These are phyloP conservation scores for Tetrahymena elliotti DNA, from an alignment of 73 alveolate species.

Conservation along the genomic window DNA sequence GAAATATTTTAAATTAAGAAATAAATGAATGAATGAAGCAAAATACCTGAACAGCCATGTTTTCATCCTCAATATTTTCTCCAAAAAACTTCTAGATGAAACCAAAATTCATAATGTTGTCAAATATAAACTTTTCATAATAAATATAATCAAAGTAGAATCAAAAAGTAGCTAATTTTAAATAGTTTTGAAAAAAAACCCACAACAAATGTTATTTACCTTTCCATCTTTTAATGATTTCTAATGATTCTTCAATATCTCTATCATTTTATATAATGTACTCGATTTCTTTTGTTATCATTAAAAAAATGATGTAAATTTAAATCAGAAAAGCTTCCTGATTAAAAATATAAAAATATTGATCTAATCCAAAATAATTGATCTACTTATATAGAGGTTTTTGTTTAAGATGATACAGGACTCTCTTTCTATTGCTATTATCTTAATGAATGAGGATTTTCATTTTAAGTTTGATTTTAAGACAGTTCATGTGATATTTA, in stretches of 20 bases:
- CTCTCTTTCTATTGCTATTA: not conserved
- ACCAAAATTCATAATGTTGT: not conserved
- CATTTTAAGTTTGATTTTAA: not conserved
- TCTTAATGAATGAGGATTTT: no score
- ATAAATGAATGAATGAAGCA: not conserved
- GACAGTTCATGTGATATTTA: not conserved
- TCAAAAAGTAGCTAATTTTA: not conserved
- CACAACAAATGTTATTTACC: not conserved
- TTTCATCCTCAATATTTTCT: not conserved
- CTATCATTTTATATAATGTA: not conserved
- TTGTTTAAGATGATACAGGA: not conserved
- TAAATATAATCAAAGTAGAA: not conserved
- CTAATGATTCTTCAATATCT: not conserved
- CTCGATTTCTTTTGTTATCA: not conserved
- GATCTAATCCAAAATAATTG: no score
- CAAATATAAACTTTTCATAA: not conserved
- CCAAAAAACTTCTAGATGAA: not conserved
- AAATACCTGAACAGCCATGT: not conserved
- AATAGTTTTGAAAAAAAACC: not conserved
- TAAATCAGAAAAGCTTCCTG: no score
- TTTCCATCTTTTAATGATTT: not conserved
- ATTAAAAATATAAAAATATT: no score
- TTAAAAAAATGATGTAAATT: not conserved
- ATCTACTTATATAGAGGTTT: not conserved
- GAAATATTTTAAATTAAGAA: not conserved